phyloP scores from a whole-genome alignment of 306 rosid genomes.

The Crotalaria pallida region DNA sequence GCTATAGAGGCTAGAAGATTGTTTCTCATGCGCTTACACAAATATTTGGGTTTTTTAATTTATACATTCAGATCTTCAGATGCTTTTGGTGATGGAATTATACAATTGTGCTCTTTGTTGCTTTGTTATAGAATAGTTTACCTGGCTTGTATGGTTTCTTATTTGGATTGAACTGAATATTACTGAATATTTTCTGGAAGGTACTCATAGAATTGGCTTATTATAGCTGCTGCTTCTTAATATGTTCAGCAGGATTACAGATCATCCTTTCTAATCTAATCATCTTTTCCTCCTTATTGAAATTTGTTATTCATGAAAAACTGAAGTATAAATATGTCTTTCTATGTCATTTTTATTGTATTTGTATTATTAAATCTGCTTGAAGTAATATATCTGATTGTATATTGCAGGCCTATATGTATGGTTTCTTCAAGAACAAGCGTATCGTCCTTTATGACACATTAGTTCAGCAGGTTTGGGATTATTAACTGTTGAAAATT shows the following conservation, averaged over 20 bases:
- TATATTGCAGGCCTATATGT: slow-evolving; percentile 91
- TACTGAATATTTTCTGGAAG: neutral
- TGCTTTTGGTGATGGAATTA: neutral
- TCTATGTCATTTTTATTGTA: neutral
- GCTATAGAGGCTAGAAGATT: neutral
- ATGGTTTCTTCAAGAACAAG: slow-evolving; percentile 97
- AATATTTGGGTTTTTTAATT: neutral
- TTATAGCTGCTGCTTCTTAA: neutral
- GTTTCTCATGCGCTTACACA: neutral
- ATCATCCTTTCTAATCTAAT: neutral
- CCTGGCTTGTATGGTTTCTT: neutral
- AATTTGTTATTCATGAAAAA: neutral
- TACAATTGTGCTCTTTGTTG: neutral
- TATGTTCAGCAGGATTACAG: neutral
- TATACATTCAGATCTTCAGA: neutral
- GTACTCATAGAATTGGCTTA: neutral
- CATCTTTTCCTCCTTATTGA: neutral
- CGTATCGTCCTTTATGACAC: slow-evolving; percentile 97
- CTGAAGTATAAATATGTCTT: neutral
- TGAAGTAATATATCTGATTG: slow-evolving; percentile 14
- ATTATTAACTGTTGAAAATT: neutral
- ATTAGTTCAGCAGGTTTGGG: slow-evolving; percentile 81
- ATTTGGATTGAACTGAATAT: neutral
- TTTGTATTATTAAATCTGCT: neutral
- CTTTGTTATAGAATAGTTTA: neutral